phyloP scores from a whole-genome alignment of 108 stramenopile species.

The Nannochloropsis salina region DNA sequence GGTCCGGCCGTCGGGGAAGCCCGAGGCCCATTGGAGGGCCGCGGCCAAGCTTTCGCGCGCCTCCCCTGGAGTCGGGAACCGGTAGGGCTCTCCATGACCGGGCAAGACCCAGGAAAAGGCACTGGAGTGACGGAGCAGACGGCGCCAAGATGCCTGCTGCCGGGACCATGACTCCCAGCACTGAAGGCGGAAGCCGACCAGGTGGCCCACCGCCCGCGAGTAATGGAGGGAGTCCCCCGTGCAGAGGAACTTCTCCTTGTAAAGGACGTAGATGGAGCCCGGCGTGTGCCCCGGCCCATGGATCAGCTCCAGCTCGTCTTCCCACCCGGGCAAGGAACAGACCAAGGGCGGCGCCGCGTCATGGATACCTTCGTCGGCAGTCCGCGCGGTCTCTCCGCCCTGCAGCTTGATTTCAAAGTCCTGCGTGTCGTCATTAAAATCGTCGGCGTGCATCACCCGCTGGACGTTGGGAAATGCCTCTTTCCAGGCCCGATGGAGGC shows the following conservation, averaged over 20 bases:
- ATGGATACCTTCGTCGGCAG: neutral
- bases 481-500: neutral
- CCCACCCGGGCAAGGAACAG: conserved; percentile 19
- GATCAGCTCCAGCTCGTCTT: neutral
- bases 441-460: neutral
- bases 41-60: neutral
- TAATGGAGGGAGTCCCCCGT: conserved; percentile 7
- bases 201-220: neutral
- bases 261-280: neutral
- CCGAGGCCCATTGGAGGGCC: neutral
- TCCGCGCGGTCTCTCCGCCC: neutral
- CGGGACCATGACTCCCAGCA: neutral
- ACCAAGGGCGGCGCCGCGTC: neutral
- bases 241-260: neutral
- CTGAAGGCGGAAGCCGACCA: neutral
- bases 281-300: conserved; percentile 6
- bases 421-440: neutral
- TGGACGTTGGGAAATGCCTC: conserved; percentile 4
- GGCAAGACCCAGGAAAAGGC: neutral
- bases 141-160: neutral
- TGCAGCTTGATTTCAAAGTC: neutral
- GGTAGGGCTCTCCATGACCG: neutral
- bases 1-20: neutral
- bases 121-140: neutral
- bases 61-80: neutral